Conservation (phyloP, 306 rosid genomes). For the Neltuma alba region DNA sequence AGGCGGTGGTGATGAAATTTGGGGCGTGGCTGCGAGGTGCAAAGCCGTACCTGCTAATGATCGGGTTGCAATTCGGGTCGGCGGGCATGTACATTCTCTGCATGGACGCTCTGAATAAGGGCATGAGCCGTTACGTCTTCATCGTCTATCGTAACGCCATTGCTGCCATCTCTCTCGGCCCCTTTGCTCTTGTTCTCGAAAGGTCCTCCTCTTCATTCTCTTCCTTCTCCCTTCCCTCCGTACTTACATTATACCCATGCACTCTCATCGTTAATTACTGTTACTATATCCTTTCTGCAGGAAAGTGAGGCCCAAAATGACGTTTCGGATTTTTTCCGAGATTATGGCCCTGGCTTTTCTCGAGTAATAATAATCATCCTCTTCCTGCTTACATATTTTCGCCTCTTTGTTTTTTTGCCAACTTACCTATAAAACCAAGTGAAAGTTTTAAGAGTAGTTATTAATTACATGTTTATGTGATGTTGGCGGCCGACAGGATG, state of each 20-base stretch:
- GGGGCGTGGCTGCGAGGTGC: constrained; percentile 33
- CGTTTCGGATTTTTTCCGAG: constrained; percentile 57
- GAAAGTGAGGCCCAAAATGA: constrained; percentile 84
- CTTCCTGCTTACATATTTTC: background rate
- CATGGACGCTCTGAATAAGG: constrained; percentile 64
- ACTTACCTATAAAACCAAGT: too few species aligned
- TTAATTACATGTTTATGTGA: background rate
- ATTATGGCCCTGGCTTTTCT: constrained; percentile 73
- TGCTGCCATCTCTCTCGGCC: constrained; percentile 42
- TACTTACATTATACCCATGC: too few species aligned
- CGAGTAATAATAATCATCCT: constrained; percentile 65
- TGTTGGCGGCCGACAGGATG: constrained; percentile 33
- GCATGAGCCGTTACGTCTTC: constrained; percentile 56
- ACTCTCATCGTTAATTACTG: too few species aligned
- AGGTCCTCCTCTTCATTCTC: constrained; percentile 13
- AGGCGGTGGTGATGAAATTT: too few species aligned
- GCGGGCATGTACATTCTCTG: constrained; percentile 67
- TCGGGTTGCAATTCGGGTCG: constrained; percentile 77
- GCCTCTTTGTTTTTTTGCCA: too few species aligned
- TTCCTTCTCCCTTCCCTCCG: background rate
- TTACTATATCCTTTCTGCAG: constrained; percentile 36
- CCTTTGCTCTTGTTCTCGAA: constrained; percentile 47
- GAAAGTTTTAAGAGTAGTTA: background rate
- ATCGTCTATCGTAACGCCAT: constrained; percentile 54
- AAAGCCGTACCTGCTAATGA: constrained; percentile 68